These are phyloP conservation scores for Rubia peregrina DNA, from an alignment of 305 asterid genomes.

Conservation along the genomic window DNA sequence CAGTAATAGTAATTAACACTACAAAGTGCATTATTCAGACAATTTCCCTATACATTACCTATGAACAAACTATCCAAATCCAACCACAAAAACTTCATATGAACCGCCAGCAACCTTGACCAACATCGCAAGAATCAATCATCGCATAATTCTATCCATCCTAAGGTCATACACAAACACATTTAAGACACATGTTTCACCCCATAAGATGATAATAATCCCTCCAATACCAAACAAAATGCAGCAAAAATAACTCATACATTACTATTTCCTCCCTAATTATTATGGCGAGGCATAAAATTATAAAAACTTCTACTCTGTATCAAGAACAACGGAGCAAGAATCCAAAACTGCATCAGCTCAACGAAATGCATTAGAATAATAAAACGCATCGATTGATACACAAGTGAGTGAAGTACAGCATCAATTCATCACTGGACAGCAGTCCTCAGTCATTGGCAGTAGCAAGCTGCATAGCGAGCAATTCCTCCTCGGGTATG, in stretches of 20 bases:
- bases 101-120: neutral
- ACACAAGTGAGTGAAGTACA: neutral
- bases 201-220: neutral
- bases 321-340: neutral
- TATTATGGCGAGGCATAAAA: neutral
- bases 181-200: neutral
- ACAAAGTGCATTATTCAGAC: neutral
- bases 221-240: neutral
- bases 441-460: slow-evolving; percentile 54
- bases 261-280: neutral
- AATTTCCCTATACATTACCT: neutral
- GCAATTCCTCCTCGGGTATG: slow-evolving; percentile 84
- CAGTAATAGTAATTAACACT: neutral
- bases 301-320: neutral
- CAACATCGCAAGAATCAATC: neutral
- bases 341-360: neutral
- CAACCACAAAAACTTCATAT: neutral
- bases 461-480: slow-evolving; percentile 86
- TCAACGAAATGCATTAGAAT: neutral
- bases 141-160: neutral
- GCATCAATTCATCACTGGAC: neutral
- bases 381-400: neutral
- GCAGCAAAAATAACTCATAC: neutral
- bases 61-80: neutral
- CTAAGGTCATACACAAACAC: neutral